Evolutionary conservation across 2,329 filamentous ascomycete genomes (phyloP).

Genomic region (Tolypocladium endophyticum): DNA sequence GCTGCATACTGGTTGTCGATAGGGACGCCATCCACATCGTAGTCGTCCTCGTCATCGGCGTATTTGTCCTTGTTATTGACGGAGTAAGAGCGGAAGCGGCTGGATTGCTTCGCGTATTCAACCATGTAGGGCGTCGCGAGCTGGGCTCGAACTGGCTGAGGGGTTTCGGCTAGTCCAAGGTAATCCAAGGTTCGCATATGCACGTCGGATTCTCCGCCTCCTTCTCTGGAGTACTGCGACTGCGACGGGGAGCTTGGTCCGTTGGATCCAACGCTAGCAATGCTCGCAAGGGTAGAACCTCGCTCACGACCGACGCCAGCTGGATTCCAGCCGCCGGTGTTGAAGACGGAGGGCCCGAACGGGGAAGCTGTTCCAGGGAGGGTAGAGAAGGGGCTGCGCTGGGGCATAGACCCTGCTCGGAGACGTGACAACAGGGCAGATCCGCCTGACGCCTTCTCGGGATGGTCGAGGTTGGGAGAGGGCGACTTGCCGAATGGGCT

Average conservation of each 20-base stretch:
- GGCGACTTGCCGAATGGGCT: slow-evolving; percentile 69
- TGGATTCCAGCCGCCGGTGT: slow-evolving; percentile 66
- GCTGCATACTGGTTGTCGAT: slow-evolving; percentile 50
- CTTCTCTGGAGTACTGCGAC: slow-evolving; percentile 78
- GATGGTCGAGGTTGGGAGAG: slow-evolving; percentile 41
- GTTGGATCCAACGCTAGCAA: slow-evolving; percentile 83
- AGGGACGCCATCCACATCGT: slow-evolving; percentile 40
- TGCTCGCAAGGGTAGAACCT: slow-evolving; percentile 72
- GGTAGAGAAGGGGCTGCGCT: slow-evolving; percentile 60
- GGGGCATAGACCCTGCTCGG: slow-evolving; percentile 88
- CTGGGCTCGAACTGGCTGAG: slow-evolving; percentile 66
- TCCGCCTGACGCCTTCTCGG: slow-evolving; percentile 40
- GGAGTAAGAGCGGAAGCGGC: slow-evolving; percentile 91
- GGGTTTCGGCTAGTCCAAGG: slow-evolving; percentile 86
- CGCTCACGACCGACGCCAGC: slow-evolving; percentile 59
- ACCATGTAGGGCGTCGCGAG: slow-evolving; percentile 68
- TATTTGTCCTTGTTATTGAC: slow-evolving; percentile 99
- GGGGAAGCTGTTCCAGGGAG: slow-evolving; percentile 49
- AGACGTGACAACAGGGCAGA: slow-evolving; percentile 74
- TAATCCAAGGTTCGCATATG: slow-evolving; percentile 88
- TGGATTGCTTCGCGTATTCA: slow-evolving; percentile 66
- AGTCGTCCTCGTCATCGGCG: slow-evolving; percentile 77
- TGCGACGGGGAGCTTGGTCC: slow-evolving; percentile 79
- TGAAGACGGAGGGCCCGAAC: slow-evolving; percentile 86
- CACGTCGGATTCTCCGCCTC: slow-evolving; percentile 76